These are phyloP conservation scores for Quercus tomentella DNA, from an alignment of 331 rosid species.

Conservation along the genomic window DNA sequence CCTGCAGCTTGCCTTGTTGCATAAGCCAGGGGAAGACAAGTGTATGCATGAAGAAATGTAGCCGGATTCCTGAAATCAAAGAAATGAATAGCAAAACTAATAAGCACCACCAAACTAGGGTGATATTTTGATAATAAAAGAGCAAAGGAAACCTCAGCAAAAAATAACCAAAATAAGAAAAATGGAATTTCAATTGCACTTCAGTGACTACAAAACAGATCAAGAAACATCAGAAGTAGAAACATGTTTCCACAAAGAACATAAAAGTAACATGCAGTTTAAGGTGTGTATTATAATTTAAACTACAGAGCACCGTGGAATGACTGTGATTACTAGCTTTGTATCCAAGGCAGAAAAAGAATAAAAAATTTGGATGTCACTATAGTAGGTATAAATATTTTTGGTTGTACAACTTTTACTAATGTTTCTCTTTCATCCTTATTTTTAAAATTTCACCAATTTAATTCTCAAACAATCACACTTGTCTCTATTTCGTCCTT, in stretches of 20 bases:
- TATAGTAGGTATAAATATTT: background rate
- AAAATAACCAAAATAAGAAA: background rate
- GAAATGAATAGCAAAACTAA: constrained; percentile 16
- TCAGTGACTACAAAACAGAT: background rate
- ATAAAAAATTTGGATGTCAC: background rate
- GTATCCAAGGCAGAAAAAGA: background rate
- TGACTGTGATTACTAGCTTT: background rate
- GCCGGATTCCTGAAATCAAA: constrained; percentile 78
- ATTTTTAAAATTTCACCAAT: too few relatives aligned
- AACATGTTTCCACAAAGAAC: background rate
- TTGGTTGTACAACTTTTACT: too few relatives aligned
- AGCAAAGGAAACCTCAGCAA: background rate
- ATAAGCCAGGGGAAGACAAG: constrained; percentile 90
- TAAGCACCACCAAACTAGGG: background rate
- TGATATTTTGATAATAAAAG: background rate
- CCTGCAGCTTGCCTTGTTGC: constrained; percentile 92
- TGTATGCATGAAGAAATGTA: constrained; percentile 95
- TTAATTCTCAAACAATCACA: too few relatives aligned
- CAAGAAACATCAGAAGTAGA: background rate
- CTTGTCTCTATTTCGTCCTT: too few relatives aligned
- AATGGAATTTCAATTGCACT: background rate
- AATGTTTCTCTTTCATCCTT: too few relatives aligned
- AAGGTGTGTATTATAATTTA: background rate
- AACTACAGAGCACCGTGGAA: background rate
- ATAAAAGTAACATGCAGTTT: background rate